A percentile compares a stretch with the other conserved stretches of the same genome.
Evolutionary conservation across 2,329 filamentous ascomycete species (phyloP).

Genomic region (Paracoccidioides lutzii): DNA sequence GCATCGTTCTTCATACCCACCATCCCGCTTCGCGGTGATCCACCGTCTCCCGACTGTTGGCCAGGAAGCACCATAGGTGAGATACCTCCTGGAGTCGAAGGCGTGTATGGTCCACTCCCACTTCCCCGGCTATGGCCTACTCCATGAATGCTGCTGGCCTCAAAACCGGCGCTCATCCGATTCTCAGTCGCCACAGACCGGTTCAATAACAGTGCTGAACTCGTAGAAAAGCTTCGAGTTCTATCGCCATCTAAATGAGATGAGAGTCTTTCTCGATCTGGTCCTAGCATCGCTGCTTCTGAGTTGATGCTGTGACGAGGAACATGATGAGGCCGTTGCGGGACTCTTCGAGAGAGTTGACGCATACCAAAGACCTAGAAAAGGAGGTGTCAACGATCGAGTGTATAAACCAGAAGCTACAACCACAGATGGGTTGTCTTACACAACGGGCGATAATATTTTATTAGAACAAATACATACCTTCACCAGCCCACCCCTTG

Average conservation of each 20-base stretch:
- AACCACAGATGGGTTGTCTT: not conserved
- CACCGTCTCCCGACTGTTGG: constrained; percentile 32
- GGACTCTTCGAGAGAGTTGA: constrained; percentile 63
- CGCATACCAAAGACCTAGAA: constrained; percentile 71
- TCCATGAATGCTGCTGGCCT: constrained; percentile 37
- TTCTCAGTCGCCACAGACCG: constrained; percentile 33
- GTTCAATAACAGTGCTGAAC: constrained; percentile 49
- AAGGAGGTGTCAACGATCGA: not conserved
- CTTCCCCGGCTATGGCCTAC: constrained; percentile 40
- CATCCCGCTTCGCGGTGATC: constrained; percentile 29
- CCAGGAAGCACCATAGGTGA: constrained; percentile 49
- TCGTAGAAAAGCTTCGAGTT: constrained; percentile 48
- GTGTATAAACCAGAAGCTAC: not conserved
- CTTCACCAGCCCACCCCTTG: constrained; percentile 72
- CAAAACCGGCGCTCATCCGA: constrained; percentile 40
- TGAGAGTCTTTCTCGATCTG: constrained; percentile 52
- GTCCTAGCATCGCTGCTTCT: constrained; percentile 64
- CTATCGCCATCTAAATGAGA: constrained; percentile 41
- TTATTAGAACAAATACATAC: constrained; percentile 23
- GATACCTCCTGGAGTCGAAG: constrained; percentile 59
- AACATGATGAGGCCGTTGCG: constrained; percentile 45
- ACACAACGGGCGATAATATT: not conserved
- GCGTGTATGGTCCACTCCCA: constrained; percentile 51
- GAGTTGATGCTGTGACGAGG: constrained; percentile 73
- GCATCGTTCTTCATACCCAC: constrained; percentile 38